These are phyloP conservation scores for Achaetomium macrosporum DNA, from an alignment of 2,329 filamentous ascomycete species.

Conservation along the genomic window DNA sequence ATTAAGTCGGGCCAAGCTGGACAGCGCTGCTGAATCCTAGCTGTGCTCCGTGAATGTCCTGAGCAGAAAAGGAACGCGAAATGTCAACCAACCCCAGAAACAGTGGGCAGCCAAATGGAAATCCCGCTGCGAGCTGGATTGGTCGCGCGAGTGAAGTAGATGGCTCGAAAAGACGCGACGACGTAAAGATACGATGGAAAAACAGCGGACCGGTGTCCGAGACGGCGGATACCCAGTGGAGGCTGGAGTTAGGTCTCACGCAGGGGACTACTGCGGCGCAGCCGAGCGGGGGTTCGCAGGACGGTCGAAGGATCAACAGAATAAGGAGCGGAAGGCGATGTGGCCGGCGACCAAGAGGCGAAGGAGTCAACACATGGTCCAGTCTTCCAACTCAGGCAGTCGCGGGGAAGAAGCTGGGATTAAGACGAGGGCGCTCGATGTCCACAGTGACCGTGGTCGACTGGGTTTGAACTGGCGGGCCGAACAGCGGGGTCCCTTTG, in stretches of 20 bases:
- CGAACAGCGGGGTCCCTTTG: conserved; percentile 17
- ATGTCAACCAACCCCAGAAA: conserved; percentile 1
- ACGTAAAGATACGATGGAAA: not conserved
- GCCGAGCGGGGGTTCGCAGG: conserved; percentile 14
- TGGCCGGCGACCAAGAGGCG: conserved; percentile 16
- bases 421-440: not conserved
- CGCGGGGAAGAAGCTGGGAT: not conserved
- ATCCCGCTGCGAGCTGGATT: not conserved
- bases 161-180: not conserved
- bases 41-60: conserved; percentile 13
- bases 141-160: not conserved
- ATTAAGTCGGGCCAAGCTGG: conserved; percentile 28
- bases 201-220: conserved; percentile 6
- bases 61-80: not conserved
- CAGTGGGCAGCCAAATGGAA: not conserved
- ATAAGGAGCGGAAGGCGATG: conserved; percentile 10
- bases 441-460: not conserved
- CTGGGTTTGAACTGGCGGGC: conserved; percentile 1
- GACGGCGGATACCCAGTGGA: conserved; percentile 6
- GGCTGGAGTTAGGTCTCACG: conserved; percentile 14
- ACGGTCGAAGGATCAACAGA: conserved; percentile 11
- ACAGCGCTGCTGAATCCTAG: conserved; percentile 50
- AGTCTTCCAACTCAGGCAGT: conserved; percentile 4
- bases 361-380: conserved; percentile 22
- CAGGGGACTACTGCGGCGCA: conserved; percentile 17